Evolutionary conservation across 495 filamentous ascomycete species (phyloP).

Genomic region (Penicillium malachiteum): DNA sequence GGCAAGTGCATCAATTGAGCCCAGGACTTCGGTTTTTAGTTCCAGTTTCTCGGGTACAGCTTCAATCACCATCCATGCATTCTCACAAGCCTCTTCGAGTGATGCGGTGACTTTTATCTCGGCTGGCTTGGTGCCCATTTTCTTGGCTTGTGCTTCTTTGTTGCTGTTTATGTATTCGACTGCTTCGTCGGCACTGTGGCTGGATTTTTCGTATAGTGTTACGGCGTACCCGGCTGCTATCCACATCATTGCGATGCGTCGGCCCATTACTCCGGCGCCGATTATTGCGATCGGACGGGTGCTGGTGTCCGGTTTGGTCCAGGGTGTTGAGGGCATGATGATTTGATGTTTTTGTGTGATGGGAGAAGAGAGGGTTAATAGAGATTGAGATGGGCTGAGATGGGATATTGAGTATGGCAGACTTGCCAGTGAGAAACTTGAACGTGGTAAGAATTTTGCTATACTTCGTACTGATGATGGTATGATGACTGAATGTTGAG

Average conservation of each 20-base stretch:
- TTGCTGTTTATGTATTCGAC: conserved; percentile 35
- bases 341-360: neutral
- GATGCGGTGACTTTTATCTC: conserved; percentile 26
- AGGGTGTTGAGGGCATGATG: conserved; percentile 13
- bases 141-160: conserved; percentile 26
- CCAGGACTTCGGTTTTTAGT: conserved; percentile 47
- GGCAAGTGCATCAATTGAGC: conserved; percentile 39
- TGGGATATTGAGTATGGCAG: no score
- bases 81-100: conserved; percentile 34
- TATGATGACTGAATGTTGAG: conserved; percentile 11
- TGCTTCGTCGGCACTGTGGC: conserved; percentile 17
- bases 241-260: conserved; percentile 35
- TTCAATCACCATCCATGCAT: conserved; percentile 49
- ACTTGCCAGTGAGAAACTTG: no score
- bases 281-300: conserved; percentile 38
- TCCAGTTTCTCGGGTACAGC: conserved; percentile 51
- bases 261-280: conserved; percentile 44
- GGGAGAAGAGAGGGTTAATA: no score
- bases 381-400: no score
- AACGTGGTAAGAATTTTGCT: neutral
- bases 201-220: conserved; percentile 32
- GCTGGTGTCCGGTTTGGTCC: conserved; percentile 23
- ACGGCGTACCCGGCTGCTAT: conserved; percentile 32
- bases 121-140: conserved; percentile 28
- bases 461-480: conserved; percentile 10